Percentiles rank a stretch among this genome's conserved stretches.
Conservation (phyloP, 352 stramenopile species). For the Peronospora belbahrii region DNA sequence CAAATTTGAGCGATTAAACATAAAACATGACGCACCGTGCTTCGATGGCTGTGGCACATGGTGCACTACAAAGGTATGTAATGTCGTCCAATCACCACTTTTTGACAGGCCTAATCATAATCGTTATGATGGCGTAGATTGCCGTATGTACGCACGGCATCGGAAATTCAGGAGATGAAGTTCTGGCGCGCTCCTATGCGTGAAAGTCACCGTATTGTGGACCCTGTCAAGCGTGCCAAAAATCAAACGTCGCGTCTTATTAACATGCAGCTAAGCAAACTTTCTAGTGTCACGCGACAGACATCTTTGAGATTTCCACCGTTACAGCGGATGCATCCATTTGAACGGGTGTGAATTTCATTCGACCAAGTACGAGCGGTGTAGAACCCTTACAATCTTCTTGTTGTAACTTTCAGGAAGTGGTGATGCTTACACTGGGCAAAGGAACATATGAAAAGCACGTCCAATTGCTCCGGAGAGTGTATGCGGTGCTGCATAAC, state of each 20-base stretch:
- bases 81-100: background rate
- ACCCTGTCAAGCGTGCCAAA: conserved; percentile 74
- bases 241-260: conserved; percentile 79
- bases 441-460: conserved; percentile 60
- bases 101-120: background rate
- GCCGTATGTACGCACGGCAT: conserved; percentile 72
- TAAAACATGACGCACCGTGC: conserved; percentile 14
- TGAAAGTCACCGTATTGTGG: conserved; percentile 73
- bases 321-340: conserved; percentile 68
- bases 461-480: conserved; percentile 63
- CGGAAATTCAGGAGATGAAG: conserved; percentile 83
- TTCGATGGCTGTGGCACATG: conserved; percentile 37
- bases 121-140: conserved; percentile 25
- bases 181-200: conserved; percentile 67
- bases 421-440: conserved; percentile 75
- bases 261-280: conserved; percentile 66
- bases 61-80: conserved; percentile 58
- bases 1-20: too few species aligned
- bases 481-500: conserved; percentile 75
- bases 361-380: background rate
- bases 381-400: background rate
- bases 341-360: conserved; percentile 49
- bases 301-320: conserved; percentile 68
- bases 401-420: conserved; percentile 36
- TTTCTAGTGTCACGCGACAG: conserved; percentile 66